These are phyloP conservation scores for Lentinula detonsa DNA, from an alignment of 768 basidiomycete species.

Conservation along the genomic window DNA sequence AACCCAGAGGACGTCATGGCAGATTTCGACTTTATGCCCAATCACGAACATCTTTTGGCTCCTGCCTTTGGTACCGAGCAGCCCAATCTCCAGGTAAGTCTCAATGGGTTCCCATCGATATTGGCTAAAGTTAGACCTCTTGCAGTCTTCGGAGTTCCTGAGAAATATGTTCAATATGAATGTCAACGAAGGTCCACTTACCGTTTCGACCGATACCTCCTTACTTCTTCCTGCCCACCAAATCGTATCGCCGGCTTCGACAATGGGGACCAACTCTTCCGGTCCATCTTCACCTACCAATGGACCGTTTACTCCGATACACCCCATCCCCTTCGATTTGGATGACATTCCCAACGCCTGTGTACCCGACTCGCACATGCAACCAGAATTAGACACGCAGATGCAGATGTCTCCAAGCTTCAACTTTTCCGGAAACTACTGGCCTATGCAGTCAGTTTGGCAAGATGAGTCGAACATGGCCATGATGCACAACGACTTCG, in stretches of 20 bases:
- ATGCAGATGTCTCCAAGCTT: slow-evolving; percentile 25
- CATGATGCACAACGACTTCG: slow-evolving; percentile 60
- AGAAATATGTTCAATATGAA: slow-evolving; percentile 37
- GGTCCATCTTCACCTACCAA: slow-evolving; percentile 46
- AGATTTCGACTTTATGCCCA: slow-evolving; percentile 52
- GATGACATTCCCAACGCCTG: slow-evolving; percentile 16
- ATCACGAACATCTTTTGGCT: slow-evolving; percentile 30
- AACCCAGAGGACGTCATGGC: slow-evolving; percentile 36
- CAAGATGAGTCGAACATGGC: slow-evolving; percentile 19
- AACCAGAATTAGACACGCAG: slow-evolving; percentile 31
- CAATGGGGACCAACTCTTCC: slow-evolving; percentile 39
- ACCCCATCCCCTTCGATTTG: slow-evolving; percentile 20
- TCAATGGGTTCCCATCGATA: slow-evolving; percentile 1
- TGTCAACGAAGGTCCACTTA: slow-evolving; percentile 24
- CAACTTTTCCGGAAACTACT: slow-evolving; percentile 23
- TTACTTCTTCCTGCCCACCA: slow-evolving; percentile 35
- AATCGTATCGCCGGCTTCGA: slow-evolving; percentile 45
- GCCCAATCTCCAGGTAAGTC: slow-evolving; percentile 38
- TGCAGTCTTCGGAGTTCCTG: slow-evolving; percentile 44
- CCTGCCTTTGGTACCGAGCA: slow-evolving; percentile 35
- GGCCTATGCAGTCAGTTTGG: slow-evolving; percentile 29
- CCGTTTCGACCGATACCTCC: slow-evolving; percentile 29
- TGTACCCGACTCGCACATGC: slow-evolving; percentile 22
- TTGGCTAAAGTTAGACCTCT: background rate
- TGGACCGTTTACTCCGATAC: slow-evolving; percentile 44